Evolutionary conservation across 1,139 yeast genomes (phyloP), one percentile per base, ranked within the genome.

Genomic region (Taphrina pruni): DNA sequence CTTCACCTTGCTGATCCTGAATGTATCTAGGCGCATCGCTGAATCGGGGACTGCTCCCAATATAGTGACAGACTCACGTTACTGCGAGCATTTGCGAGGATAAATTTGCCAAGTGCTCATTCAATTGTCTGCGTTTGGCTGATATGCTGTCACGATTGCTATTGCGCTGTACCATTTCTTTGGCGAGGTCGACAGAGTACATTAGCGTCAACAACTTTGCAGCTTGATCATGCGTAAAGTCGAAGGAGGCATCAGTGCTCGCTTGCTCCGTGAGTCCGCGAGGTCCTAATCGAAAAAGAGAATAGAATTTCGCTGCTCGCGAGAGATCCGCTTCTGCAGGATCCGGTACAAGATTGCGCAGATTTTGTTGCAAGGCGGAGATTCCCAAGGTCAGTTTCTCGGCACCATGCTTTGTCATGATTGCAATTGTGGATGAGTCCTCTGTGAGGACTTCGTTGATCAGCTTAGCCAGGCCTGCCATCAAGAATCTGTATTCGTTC

Each of bases 401-500:
- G 36, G 69, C 65, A 41, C 69, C 69, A 6, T 41, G 39, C 41
- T 21, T 51, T 26, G 61, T 48, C 64, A 66, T 60, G 21, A 45
- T 38, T 26, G 71, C 32, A 9, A 54, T 56, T 14, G 21, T 36
- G 43, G 55, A 60, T 11, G 62, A 38, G n/a, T 57, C 66, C 26
- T 54, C 64, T 36, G 60, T 58, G 35, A 69, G 60, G n/a, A 69
- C 58, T 26, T 69, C 66, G 39, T 66, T 71, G 12, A 69, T 60
- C 62, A 69, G 39, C 14, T 26, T 50, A 6, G 66, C 67, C 12
- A 69, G 26, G 9, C 70, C 70, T 6, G 62, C 60, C 46, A 60
- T 45, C 54, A 69, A 48, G 50, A 67, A 60, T 14, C 66, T 35
- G 21, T 45, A 60, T 14, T 66, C 65, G 7, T 36, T 41, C n/a